phyloP scores from a whole-genome alignment of 306 rosid species.

The Geum urbanum region DNA sequence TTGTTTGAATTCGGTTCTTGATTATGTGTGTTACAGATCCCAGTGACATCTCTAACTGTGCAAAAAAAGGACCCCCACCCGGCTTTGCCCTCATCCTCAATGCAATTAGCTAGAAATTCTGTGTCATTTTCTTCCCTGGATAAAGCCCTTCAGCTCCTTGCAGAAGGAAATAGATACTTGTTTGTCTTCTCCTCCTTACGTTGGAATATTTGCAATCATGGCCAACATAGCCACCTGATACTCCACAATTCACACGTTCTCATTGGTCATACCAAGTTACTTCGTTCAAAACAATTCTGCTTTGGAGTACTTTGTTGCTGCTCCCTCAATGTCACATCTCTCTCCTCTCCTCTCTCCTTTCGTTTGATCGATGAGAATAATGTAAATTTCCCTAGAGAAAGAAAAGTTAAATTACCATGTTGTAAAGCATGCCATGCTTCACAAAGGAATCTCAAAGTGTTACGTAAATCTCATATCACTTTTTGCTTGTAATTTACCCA shows the following conservation, averaged over 20 bases:
- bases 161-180: background rate
- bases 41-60: background rate
- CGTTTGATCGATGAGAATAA: no score
- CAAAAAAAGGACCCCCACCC: background rate
- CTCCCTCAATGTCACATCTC: slow-evolving; percentile 2
- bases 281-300: background rate
- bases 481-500: no score
- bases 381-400: no score
- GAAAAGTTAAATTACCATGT: no score
- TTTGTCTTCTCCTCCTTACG: background rate
- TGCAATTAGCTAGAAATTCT: background rate
- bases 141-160: background rate
- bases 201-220: slow-evolving; percentile 4
- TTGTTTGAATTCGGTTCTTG: background rate
- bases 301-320: background rate
- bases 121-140: background rate
- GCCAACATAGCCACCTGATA: slow-evolving; percentile 6
- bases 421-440: background rate
- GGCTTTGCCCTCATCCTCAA: background rate
- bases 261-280: background rate
- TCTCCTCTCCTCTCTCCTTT: slow-evolving; percentile 1
- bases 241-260: background rate
- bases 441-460: background rate
- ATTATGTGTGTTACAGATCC: background rate
- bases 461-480: no score